phyloP scores from a whole-genome alignment of 139 green algal species.

The Chlorella vulgaris region DNA sequence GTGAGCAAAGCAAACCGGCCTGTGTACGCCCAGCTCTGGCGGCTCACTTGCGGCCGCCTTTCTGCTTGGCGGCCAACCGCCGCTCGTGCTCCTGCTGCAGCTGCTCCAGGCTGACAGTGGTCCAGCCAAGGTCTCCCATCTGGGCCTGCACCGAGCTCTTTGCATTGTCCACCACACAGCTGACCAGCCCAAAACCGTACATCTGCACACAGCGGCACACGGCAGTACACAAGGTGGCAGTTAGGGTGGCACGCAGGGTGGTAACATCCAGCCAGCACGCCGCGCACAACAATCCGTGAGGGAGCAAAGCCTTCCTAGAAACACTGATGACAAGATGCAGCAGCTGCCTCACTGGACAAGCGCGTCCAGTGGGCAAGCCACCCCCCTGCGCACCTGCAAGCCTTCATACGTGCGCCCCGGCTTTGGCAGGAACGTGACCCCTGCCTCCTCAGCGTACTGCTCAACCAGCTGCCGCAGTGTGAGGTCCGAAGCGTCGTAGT shows the following conservation, averaged over 20 bases:
- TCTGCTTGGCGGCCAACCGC: background rate
- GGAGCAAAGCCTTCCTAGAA: too few species aligned
- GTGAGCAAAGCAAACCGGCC: too few species aligned
- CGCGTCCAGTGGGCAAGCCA: background rate
- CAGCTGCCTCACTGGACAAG: background rate
- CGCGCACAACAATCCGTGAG: background rate
- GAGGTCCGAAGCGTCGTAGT: conserved; percentile 43
- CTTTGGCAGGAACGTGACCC: conserved; percentile 91
- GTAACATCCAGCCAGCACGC: background rate
- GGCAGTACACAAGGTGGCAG: background rate
- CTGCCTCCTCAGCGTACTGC: conserved; percentile 81
- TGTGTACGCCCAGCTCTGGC: too few species aligned
- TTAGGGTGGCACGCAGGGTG: background rate
- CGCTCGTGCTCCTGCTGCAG: conserved; percentile 62
- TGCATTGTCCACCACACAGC: conserved; percentile 79
- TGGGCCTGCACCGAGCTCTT: conserved; percentile 74
- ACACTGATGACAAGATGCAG: background rate
- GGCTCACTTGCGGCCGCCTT: background rate
- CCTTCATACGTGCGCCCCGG: conserved; percentile 81
- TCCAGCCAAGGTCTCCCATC: conserved; percentile 70
- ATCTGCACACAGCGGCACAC: conserved; percentile 57
- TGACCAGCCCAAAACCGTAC: conserved; percentile 91
- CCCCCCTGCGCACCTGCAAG: conserved; percentile 73
- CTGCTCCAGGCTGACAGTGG: conserved; percentile 77
- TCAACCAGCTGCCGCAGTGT: conserved; percentile 77